A percentile compares a stretch with the other conserved stretches of the same genome.
These are phyloP conservation scores for Leishmania martiniquensis DNA, from an alignment of 208 protist species.

Conservation along the genomic window DNA sequence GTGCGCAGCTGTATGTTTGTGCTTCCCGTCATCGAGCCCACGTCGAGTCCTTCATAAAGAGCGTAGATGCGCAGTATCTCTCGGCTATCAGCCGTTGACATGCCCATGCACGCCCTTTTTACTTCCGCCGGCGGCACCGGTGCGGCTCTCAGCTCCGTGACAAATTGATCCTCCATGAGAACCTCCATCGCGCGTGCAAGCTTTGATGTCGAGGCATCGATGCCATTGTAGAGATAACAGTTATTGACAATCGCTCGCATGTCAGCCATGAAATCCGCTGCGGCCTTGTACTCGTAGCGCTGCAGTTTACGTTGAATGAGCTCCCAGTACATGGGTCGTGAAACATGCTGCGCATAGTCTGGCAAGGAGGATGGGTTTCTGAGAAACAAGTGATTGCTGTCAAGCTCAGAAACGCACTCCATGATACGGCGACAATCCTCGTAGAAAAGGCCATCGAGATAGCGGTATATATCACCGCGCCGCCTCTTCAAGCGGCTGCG, in stretches of 20 bases:
- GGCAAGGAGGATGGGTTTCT: slow-evolving; percentile 56
- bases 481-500: slow-evolving; percentile 54
- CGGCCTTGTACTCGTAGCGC: slow-evolving; percentile 58
- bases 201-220: slow-evolving; percentile 40
- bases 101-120: slow-evolving; percentile 35
- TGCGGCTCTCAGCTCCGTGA: slow-evolving; percentile 57
- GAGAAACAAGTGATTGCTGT: slow-evolving; percentile 49
- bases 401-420: slow-evolving; percentile 35
- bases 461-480: slow-evolving; percentile 47
- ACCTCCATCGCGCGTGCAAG: slow-evolving; percentile 65
- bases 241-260: slow-evolving; percentile 85
- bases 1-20: slow-evolving; percentile 49
- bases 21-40: slow-evolving; percentile 19
- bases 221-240: slow-evolving; percentile 82
- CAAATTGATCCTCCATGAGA: slow-evolving; percentile 83
- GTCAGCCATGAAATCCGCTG: slow-evolving; percentile 72
- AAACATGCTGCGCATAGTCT: slow-evolving; percentile 51
- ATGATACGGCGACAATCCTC: slow-evolving; percentile 49
- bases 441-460: slow-evolving; percentile 75
- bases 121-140: slow-evolving; percentile 46
- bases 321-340: slow-evolving; percentile 69
- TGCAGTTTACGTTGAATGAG: slow-evolving; percentile 64
- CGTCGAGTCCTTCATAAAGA: slow-evolving; percentile 58
- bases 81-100: slow-evolving; percentile 25
- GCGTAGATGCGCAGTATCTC: slow-evolving; percentile 47